These are phyloP conservation scores for Acacia confusa DNA, from an alignment of 306 rosid genomes.

Conservation along the genomic window DNA sequence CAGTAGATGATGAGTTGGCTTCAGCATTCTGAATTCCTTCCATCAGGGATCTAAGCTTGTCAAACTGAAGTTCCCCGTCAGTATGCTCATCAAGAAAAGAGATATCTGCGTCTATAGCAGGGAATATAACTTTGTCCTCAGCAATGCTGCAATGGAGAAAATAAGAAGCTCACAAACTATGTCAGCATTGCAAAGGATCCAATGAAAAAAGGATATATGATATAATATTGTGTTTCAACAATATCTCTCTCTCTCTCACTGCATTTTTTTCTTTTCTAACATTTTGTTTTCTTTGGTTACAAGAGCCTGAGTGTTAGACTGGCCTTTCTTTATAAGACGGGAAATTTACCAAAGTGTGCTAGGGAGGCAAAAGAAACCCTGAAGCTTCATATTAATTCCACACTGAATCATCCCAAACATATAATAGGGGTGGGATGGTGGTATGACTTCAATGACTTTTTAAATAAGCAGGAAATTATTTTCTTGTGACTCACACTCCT, in stretches of 20 bases:
- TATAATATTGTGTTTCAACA: not conserved
- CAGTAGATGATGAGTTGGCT: slow-evolving; percentile 21
- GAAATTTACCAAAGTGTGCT: not conserved
- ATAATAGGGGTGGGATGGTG: not conserved
- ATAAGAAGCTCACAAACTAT: slow-evolving; percentile 22
- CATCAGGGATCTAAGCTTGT: slow-evolving; percentile 34
- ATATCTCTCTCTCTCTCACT: not conserved
- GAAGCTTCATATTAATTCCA: not conserved
- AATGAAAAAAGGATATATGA: not conserved
- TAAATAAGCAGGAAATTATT: not conserved
- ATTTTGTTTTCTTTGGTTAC: not conserved
- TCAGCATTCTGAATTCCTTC: slow-evolving; percentile 34
- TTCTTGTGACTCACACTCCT: not conserved
- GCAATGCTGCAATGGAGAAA: slow-evolving; percentile 34
- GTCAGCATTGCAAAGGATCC: not conserved
- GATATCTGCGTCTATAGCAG: slow-evolving; percentile 32
- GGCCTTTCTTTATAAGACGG: not conserved
- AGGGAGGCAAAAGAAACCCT: not conserved
- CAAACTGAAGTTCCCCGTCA: slow-evolving; percentile 30
- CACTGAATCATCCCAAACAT: not conserved
- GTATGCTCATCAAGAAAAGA: slow-evolving; percentile 33
- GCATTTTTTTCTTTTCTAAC: not conserved
- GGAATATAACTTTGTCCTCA: slow-evolving; percentile 40
- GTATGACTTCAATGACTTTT: not conserved
- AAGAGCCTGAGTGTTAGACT: not conserved